phyloP scores from a whole-genome alignment of 495 filamentous ascomycete species.

The Trichoderma virens region DNA sequence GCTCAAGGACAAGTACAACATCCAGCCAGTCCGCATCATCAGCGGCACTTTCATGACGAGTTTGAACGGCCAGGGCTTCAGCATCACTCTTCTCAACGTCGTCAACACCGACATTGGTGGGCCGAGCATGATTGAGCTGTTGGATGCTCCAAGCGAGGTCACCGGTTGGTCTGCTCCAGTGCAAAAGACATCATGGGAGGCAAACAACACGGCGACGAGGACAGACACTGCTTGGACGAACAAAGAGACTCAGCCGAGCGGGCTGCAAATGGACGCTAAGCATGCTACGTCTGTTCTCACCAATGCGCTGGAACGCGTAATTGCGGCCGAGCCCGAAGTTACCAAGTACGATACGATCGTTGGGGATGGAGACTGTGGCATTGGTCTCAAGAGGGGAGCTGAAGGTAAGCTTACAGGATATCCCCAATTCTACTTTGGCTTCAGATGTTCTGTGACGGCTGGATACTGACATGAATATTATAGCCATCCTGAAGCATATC shows the following conservation, averaged over 20 bases:
- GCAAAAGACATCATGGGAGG: conserved; percentile 51
- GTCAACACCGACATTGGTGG: conserved; percentile 72
- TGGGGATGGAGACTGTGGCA: conserved; percentile 93
- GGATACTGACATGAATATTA: conserved; percentile 1
- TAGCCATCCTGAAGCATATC: conserved; percentile 65
- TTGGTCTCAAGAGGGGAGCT: conserved; percentile 81
- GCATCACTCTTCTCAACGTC: conserved; percentile 73
- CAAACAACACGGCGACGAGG: conserved; percentile 36
- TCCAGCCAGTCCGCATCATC: conserved; percentile 63
- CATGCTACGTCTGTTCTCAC: conserved; percentile 52
- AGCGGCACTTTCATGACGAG: conserved; percentile 74
- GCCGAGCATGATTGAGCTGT: conserved; percentile 73
- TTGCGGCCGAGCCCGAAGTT: conserved; percentile 72
- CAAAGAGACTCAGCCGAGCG: conserved; percentile 53
- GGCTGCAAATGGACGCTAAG: conserved; percentile 56
- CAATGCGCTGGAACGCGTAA: conserved; percentile 62
- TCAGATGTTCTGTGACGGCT: too few species aligned
- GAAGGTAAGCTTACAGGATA: conserved; percentile 51
- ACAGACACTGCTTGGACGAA: conserved; percentile 31
- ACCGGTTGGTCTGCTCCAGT: conserved; percentile 78
- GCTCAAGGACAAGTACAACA: conserved; percentile 56
- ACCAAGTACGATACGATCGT: conserved; percentile 88
- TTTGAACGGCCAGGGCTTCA: conserved; percentile 89
- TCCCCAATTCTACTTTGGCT: too few species aligned
- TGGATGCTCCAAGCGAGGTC: conserved; percentile 80